These are phyloP conservation scores for Ophiostoma ulmi DNA, from an alignment of 2,329 filamentous ascomycete genomes.

Conservation along the genomic window DNA sequence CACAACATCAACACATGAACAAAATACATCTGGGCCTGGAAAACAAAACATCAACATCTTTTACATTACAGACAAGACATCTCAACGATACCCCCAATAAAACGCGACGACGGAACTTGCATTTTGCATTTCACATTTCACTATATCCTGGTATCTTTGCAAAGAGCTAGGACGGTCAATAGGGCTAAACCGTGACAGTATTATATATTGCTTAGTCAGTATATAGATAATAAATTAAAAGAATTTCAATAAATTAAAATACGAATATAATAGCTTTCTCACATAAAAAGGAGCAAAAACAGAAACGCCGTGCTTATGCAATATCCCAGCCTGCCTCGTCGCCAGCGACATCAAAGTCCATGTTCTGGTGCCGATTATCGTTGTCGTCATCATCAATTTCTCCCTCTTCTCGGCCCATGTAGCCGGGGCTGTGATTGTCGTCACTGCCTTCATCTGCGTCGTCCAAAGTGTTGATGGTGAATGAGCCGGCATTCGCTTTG, in stretches of 20 bases:
- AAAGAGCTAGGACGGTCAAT: background rate
- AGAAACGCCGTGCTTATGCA: background rate
- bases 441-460: background rate
- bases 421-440: background rate
- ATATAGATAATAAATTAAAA: background rate
- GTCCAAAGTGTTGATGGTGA: background rate
- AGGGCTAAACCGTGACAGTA: background rate
- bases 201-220: background rate
- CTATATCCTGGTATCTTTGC: background rate
- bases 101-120: slow-evolving; percentile 22
- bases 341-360: slow-evolving; percentile 52
- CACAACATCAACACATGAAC: slow-evolving; percentile 16
- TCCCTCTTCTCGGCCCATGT: slow-evolving; percentile 1
- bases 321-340: slow-evolving; percentile 45
- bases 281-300: background rate
- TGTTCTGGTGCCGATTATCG: slow-evolving; percentile 33
- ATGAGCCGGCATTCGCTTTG: background rate
- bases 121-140: background rate
- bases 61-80: slow-evolving; percentile 30
- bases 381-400: slow-evolving; percentile 3
- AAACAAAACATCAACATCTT: slow-evolving; percentile 22
- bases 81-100: slow-evolving; percentile 37
- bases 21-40: slow-evolving; percentile 6
- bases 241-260: background rate
- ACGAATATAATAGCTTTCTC: background rate